phyloP scores from a whole-genome alignment of 73 alveolate species.

The Blepharisma japonicum region DNA sequence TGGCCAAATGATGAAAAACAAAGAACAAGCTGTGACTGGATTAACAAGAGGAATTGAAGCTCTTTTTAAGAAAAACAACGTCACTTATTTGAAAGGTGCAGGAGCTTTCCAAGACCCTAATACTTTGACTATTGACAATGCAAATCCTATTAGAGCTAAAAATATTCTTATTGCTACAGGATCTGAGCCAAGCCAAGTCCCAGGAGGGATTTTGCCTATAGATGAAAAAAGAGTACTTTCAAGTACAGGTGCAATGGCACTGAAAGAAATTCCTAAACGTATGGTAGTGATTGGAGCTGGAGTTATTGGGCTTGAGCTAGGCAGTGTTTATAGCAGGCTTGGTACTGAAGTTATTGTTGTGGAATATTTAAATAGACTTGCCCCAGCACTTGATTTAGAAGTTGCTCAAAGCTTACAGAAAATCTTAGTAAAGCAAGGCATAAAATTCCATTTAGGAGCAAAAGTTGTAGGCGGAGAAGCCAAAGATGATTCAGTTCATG shows the following conservation, averaged over 20 bases:
- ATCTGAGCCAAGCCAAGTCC: slow-evolving; percentile 83
- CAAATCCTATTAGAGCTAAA: slow-evolving; percentile 60
- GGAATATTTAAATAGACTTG: slow-evolving; percentile 77
- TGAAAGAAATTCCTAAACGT: slow-evolving; percentile 81
- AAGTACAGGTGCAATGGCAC: slow-evolving; percentile 79
- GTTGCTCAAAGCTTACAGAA: slow-evolving; percentile 73
- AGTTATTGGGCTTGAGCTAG: slow-evolving; percentile 94
- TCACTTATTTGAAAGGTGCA: slow-evolving; percentile 73
- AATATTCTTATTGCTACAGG: slow-evolving; percentile 89
- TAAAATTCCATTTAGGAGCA: slow-evolving; percentile 75
- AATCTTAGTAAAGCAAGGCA: slow-evolving; percentile 85
- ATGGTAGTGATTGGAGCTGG: slow-evolving; percentile 95
- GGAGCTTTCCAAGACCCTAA: slow-evolving; percentile 61
- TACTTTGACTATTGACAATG: slow-evolving; percentile 58
- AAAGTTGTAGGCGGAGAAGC: slow-evolving; percentile 77
- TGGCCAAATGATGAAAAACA: slow-evolving; percentile 56
- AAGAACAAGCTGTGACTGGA: slow-evolving; percentile 76
- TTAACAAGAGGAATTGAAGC: slow-evolving; percentile 86
- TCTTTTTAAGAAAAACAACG: slow-evolving; percentile 80
- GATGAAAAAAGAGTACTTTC: slow-evolving; percentile 55
- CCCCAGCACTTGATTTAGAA: slow-evolving; percentile 83
- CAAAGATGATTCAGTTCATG: slow-evolving; percentile 27
- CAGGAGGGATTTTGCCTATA: slow-evolving; percentile 46
- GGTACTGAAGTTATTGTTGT: slow-evolving; percentile 93
- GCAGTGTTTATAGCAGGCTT: slow-evolving; percentile 86